A percentile compares a stretch with the other conserved stretches of the same genome.
These are phyloP conservation scores for Macrophomina tecta DNA, from an alignment of 2,329 filamentous ascomycete species.

Conservation along the genomic window DNA sequence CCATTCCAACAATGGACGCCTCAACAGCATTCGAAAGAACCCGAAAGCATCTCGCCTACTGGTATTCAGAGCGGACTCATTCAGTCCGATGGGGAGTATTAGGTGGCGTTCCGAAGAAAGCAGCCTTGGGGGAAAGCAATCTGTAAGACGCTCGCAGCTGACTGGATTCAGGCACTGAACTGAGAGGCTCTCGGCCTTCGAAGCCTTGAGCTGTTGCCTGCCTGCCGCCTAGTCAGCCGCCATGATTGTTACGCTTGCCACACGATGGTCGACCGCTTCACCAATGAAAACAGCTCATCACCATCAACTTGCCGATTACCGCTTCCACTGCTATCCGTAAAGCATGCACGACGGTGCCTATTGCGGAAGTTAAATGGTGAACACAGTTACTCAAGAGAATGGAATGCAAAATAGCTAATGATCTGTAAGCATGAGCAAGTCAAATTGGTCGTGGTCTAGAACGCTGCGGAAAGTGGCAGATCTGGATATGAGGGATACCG, in stretches of 20 bases:
- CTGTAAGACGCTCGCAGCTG: neutral
- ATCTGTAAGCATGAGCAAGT: neutral
- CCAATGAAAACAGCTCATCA: neutral
- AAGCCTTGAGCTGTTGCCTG: neutral
- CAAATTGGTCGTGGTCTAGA: slow-evolving; percentile 3
- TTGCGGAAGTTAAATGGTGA: neutral
- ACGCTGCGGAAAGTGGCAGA: neutral
- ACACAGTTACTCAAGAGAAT: neutral
- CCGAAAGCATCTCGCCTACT: no score
- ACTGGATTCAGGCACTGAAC: neutral
- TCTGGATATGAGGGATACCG: neutral
- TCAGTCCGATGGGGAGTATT: no score
- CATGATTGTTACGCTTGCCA: neutral
- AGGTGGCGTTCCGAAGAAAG: neutral
- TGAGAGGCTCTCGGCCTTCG: neutral
- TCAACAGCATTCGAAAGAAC: no score
- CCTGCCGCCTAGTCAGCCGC: neutral
- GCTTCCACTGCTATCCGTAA: neutral
- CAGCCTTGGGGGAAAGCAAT: neutral
- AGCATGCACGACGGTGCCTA: neutral
- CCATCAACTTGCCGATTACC: slow-evolving; percentile 13
- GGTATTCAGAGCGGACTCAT: no score
- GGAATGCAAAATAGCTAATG: neutral
- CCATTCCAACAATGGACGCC: no score
- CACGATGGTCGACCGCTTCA: slow-evolving; percentile 5